These are phyloP conservation scores for Lachancea quebecensis DNA, from an alignment of 805 yeast genomes.

Conservation along the genomic window DNA sequence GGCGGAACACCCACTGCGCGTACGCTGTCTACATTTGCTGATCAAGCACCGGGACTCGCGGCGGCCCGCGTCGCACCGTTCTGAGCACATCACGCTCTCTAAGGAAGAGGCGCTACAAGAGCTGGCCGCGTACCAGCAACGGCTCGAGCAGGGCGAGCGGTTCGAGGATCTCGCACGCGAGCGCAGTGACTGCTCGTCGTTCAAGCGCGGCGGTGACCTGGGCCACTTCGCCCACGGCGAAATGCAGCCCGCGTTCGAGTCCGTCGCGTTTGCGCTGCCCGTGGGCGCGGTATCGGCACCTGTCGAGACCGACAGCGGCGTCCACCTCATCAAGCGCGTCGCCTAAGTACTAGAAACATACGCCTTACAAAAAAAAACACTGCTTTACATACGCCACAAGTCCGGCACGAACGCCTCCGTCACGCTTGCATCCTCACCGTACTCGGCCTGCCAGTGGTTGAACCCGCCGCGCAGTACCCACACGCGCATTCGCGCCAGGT, in stretches of 20 bases:
- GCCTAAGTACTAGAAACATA: constrained; percentile 38
- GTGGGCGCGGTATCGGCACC: constrained; percentile 79
- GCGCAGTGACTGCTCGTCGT: constrained; percentile 86
- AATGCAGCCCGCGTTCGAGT: constrained; percentile 94
- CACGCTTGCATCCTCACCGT: constrained; percentile 57
- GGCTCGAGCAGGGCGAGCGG: constrained; percentile 56
- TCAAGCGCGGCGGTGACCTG: constrained; percentile 82
- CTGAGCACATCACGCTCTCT: constrained; percentile 62
- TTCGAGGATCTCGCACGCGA: constrained; percentile 69
- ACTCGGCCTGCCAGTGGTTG: constrained; percentile 68
- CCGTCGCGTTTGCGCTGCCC: constrained; percentile 72
- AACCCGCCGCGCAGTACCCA: constrained; percentile 84
- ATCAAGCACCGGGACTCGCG: constrained; percentile 79
- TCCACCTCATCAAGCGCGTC: constrained; percentile 80
- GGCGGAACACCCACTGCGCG: constrained; percentile 51
- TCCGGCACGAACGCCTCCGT: constrained; percentile 55
- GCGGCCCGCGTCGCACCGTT: constrained; percentile 89
- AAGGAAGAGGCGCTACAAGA: constrained; percentile 78
- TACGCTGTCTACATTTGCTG: constrained; percentile 75
- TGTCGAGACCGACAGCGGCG: constrained; percentile 86
- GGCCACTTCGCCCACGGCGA: constrained; percentile 84
- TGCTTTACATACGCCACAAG: constrained; percentile 32
- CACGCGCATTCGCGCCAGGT: constrained; percentile 39
- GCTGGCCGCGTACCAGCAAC: constrained; percentile 50
- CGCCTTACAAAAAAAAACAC: not conserved